These are phyloP conservation scores for Entrophospora sp. DNA, from an alignment of 192 early-diverging fungal genomes.

Conservation along the genomic window DNA sequence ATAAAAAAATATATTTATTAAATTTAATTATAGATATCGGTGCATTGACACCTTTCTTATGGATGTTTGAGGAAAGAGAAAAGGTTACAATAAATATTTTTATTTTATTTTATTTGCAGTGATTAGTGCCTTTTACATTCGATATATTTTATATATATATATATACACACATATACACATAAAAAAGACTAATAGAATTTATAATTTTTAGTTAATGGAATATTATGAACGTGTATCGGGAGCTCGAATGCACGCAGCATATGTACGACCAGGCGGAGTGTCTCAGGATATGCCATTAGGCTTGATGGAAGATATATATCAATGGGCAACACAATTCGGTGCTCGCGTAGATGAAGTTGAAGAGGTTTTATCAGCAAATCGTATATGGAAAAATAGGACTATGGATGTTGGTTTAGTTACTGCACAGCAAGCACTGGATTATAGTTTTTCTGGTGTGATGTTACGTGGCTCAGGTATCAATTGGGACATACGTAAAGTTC, in stretches of 20 bases:
- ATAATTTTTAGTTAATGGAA: constrained; percentile 80
- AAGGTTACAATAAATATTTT: too few species aligned
- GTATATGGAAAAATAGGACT: constrained; percentile 96
- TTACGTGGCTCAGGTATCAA: constrained; percentile 84
- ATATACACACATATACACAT: too few species aligned
- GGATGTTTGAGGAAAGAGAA: constrained; percentile 99
- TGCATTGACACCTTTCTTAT: constrained; percentile 95
- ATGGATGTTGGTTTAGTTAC: constrained; percentile 82
- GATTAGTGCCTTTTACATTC: too few species aligned
- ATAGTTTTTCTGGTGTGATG: constrained; percentile 91
- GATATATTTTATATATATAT: too few species aligned
- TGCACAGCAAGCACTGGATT: constrained; percentile 80
- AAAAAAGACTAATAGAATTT: too few species aligned
- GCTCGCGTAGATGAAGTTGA: constrained; percentile 90
- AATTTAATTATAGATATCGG: constrained; percentile 65
- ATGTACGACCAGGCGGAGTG: constrained; percentile 94
- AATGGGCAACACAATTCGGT: constrained; percentile 83
- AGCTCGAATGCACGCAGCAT: constrained; percentile 96
- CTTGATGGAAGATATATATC: constrained; percentile 88
- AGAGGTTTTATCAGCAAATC: constrained; percentile 84
- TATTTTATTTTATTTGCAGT: too few species aligned
- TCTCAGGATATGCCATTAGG: constrained; percentile 87
- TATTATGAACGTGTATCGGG: constrained; percentile 98
- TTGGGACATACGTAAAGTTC: constrained; percentile 89
- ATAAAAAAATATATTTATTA: not conserved